These are phyloP conservation scores for Corymbia citriodora DNA, from an alignment of 441 rosid species.

Conservation along the genomic window DNA sequence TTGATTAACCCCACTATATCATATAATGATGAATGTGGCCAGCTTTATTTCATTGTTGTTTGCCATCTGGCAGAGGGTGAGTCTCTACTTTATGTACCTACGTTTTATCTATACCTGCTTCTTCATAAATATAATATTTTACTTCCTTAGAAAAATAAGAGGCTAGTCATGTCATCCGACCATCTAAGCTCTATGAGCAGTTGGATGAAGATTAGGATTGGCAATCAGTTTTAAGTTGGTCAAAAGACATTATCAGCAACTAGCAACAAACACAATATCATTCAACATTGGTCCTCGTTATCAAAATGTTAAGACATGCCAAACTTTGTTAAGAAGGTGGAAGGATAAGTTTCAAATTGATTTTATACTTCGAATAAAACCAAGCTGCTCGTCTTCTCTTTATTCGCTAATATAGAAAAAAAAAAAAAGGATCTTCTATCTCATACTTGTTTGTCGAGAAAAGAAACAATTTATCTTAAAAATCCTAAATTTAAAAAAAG, in stretches of 20 bases:
- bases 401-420: not conserved
- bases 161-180: not conserved
- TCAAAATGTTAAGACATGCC: not conserved
- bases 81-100: not conserved
- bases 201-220: not conserved
- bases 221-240: not conserved
- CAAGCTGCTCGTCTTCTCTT: not conserved
- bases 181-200: not conserved
- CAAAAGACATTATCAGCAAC: not conserved
- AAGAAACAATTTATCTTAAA: not conserved
- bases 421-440: not conserved
- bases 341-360: not conserved
- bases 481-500: not conserved
- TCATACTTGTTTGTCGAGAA: not conserved
- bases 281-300: not conserved
- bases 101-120: not conserved
- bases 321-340: not conserved
- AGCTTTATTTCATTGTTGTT: not conserved
- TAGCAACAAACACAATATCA: not conserved
- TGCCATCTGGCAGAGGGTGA: not conserved
- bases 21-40: accelerated
- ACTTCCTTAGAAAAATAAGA: not conserved
- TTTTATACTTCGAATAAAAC: not conserved
- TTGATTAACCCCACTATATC: accelerated
- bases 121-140: not conserved